Conservation (phyloP, 345 rosid genomes). For the Raphanus sativus region DNA sequence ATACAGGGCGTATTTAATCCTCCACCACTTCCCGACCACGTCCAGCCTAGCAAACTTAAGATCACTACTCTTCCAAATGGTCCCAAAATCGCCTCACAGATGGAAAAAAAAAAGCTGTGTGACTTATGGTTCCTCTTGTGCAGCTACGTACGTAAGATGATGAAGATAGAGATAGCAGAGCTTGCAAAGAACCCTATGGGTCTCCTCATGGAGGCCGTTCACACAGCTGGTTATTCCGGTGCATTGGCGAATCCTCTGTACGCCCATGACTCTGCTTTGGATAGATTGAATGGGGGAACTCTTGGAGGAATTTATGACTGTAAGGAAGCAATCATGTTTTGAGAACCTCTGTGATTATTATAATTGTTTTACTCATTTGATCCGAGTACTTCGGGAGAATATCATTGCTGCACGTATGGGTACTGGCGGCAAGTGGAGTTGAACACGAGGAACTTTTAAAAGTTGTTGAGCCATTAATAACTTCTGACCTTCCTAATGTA, state of each 20-base stretch:
- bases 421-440: conserved; percentile 72
- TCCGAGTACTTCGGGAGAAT: conserved; percentile 50
- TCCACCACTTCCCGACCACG: conserved; percentile 56
- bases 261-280: conserved; percentile 55
- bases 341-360: neutral
- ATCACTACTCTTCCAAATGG: conserved; percentile 72
- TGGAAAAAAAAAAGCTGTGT: neutral
- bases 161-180: conserved; percentile 58
- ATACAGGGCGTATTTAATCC: conserved; percentile 57
- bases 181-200: conserved; percentile 65
- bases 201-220: conserved; percentile 72
- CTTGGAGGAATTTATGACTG: conserved; percentile 65
- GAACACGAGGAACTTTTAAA: conserved; percentile 60
- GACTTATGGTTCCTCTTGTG: conserved; percentile 3
- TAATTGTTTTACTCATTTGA: conserved; percentile 11
- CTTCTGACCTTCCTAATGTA: conserved; percentile 60
- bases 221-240: conserved; percentile 61
- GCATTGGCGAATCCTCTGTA: conserved; percentile 71
- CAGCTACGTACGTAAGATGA: conserved; percentile 61
- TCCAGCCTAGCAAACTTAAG: conserved; percentile 60
- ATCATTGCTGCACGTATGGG: conserved; percentile 66
- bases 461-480: conserved; percentile 59
- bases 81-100: conserved; percentile 66
- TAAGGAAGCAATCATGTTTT: conserved; percentile 39
- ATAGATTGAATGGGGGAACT: conserved; percentile 45